Evolutionary conservation across 345 rosid genomes (phyloP).

Genomic region (Salix exigua): DNA sequence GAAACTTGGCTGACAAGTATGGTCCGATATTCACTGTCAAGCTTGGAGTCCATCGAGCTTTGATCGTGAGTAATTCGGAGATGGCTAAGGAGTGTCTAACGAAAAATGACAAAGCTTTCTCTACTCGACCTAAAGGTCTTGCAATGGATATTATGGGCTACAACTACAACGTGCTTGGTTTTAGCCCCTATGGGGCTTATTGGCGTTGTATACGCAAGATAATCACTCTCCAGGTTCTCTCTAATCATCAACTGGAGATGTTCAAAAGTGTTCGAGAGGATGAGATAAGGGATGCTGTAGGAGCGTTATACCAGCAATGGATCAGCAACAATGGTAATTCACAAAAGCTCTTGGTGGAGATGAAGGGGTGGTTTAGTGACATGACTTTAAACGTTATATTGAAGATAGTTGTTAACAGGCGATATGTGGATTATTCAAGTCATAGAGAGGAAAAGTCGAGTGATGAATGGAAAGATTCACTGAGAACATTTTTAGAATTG

Average conservation of each 20-base stretch:
- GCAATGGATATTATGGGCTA: conserved; percentile 17
- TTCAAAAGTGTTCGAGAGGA: conserved; percentile 18
- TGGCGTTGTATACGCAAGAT: conserved; percentile 36
- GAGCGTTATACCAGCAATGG: conserved; percentile 1
- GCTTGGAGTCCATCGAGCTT: conserved; percentile 18
- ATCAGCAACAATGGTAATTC: background rate
- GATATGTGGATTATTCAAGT: background rate
- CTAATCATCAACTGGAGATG: conserved; percentile 23
- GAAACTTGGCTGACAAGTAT: conserved; percentile 28
- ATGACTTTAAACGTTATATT: conserved; percentile 13
- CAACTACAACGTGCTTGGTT: conserved; percentile 16
- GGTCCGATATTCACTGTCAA: conserved; percentile 37
- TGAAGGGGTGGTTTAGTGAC: conserved; percentile 12
- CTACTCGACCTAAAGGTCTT: conserved; percentile 20
- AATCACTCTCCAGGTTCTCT: conserved; percentile 28
- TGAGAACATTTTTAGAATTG: conserved; percentile 6
- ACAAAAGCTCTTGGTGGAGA: background rate
- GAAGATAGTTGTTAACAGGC: conserved; percentile 2
- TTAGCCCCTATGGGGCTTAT: conserved; percentile 25
- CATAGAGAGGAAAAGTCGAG: no score
- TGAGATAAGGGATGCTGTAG: conserved; percentile 6
- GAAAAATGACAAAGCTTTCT: conserved; percentile 27
- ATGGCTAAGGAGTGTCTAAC: conserved; percentile 31
- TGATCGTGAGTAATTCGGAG: conserved; percentile 31
- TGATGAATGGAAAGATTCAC: background rate